Conservation (phyloP, 2,329 filamentous ascomycete genomes). For the Remersonia thermophila region DNA sequence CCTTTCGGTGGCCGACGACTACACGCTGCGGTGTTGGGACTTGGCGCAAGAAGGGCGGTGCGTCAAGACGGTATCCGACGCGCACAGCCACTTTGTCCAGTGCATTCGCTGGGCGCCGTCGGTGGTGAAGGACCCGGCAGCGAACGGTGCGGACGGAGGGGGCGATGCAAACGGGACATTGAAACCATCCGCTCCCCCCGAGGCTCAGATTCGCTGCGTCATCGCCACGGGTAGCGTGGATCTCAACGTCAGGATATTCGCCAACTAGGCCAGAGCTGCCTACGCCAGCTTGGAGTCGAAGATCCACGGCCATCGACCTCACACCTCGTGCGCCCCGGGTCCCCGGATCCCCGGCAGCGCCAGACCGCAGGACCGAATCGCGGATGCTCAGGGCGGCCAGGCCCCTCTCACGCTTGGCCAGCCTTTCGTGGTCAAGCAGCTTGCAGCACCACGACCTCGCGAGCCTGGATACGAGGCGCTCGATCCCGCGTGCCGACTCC, state of each 20-base stretch:
- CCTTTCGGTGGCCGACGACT: conserved; percentile 77
- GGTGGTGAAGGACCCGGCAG: conserved; percentile 46
- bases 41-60: conserved; percentile 80
- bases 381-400: too few species aligned
- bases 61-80: conserved; percentile 67
- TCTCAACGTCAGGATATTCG: conserved; percentile 66
- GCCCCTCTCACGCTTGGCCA: too few species aligned
- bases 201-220: conserved; percentile 62
- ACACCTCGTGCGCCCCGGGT: too few species aligned
- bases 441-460: too few species aligned
- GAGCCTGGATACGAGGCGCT: too few species aligned
- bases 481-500: too few species aligned
- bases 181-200: conserved; percentile 34
- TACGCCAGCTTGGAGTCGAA: too few species aligned
- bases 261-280: conserved; percentile 27
- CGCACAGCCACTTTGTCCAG: conserved; percentile 74
- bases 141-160: conserved; percentile 29
- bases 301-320: too few species aligned
- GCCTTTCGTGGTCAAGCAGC: too few species aligned
- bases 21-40: conserved; percentile 89
- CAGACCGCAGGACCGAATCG: too few species aligned
- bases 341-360: too few species aligned
- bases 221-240: conserved; percentile 83
- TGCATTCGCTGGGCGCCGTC: conserved; percentile 81
- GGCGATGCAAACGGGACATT: conserved; percentile 27